Evolutionary conservation across 306 rosid genomes (phyloP).

Genomic region (Notholithocarpus densiflorus): DNA sequence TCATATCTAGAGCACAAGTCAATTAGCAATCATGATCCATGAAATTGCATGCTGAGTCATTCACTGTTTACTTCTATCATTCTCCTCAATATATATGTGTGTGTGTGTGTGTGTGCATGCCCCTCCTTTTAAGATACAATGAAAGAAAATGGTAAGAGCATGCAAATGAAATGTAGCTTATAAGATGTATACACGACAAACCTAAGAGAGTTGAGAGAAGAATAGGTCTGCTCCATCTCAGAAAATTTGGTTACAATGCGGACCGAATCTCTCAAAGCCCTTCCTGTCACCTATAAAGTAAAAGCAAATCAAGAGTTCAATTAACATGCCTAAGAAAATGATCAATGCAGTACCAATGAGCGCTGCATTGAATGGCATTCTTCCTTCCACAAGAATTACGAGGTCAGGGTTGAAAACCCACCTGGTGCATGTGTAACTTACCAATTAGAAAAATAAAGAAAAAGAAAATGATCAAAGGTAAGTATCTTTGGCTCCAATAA

Average conservation of each 20-base stretch:
- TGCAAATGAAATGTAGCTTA: conserved; percentile 10
- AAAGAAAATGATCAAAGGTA: conserved; percentile 7
- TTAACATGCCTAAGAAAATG: conserved; percentile 1
- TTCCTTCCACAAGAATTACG: too few species aligned
- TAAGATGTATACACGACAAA: conserved; percentile 21
- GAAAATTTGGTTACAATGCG: conserved; percentile 66
- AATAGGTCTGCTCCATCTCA: conserved; percentile 72
- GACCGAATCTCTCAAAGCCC: conserved; percentile 80
- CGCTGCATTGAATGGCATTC: too few species aligned
- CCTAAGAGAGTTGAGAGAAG: conserved; percentile 74
- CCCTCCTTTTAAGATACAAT: conserved; percentile 11
- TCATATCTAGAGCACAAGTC: conserved; percentile 66
- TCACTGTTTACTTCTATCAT: not conserved
- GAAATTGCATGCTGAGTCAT: conserved; percentile 17
- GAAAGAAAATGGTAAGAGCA: conserved; percentile 12
- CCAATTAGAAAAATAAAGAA: too few species aligned
- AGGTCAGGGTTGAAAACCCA: too few species aligned
- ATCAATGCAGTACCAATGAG: not conserved
- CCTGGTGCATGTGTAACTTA: too few species aligned
- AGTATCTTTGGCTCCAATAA: conserved; percentile 4
- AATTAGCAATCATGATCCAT: conserved; percentile 23
- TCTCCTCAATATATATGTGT: too few species aligned
- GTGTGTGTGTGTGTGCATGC: not conserved
- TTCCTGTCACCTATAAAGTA: conserved; percentile 62
- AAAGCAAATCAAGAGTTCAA: conserved; percentile 2